Percentiles rank a stretch among this genome's conserved stretches.
Evolutionary conservation across 2,329 filamentous ascomycete species (phyloP).

Genomic region (Gaeumannomyces sp.): DNA sequence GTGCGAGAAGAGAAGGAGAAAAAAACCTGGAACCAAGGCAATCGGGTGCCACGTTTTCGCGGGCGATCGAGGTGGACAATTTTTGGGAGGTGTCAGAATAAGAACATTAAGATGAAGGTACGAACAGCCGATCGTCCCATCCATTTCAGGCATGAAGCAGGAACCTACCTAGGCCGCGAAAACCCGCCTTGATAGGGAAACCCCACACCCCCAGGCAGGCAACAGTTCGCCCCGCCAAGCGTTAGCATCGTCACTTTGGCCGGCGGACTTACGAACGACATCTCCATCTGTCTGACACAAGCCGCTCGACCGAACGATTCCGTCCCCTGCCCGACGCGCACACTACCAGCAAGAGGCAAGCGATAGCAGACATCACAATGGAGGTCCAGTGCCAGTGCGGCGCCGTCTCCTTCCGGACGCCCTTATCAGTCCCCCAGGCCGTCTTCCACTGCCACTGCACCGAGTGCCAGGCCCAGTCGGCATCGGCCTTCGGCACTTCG

Average conservation of each 20-base stretch:
- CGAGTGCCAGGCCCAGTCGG: conserved; percentile 59
- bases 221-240: background rate
- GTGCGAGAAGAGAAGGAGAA: no score
- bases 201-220: background rate
- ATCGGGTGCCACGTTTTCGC: no score
- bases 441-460: conserved; percentile 67
- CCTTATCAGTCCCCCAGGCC: conserved; percentile 51
- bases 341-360: background rate
- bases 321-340: background rate
- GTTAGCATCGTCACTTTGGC: no score
- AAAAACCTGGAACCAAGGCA: no score
- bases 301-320: background rate
- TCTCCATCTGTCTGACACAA: background rate
- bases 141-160: no score
- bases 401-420: conserved; percentile 55
- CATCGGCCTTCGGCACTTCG: conserved; percentile 32
- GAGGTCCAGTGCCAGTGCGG: conserved; percentile 61
- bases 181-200: background rate
- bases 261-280: background rate
- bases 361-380: conserved; percentile 31
- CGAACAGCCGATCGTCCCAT: no score
- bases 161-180: background rate
- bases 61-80: no score
- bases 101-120: no score
- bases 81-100: no score